Conservation (phyloP, 2,329 filamentous ascomycete genomes). For the Xylariaceae sp. region DNA sequence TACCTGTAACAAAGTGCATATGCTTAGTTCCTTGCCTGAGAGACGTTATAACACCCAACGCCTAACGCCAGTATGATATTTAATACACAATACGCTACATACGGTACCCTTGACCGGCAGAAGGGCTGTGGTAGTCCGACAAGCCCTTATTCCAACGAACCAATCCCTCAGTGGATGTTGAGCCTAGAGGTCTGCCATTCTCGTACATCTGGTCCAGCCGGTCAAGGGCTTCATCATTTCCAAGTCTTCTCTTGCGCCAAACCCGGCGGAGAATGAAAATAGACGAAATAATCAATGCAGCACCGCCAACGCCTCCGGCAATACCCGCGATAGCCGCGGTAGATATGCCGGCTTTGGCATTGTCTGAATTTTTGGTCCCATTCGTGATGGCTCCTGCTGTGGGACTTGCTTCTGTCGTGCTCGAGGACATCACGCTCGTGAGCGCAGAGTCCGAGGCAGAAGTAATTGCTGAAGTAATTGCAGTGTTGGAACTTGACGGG, state of each 20-base stretch:
- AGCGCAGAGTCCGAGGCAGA: neutral
- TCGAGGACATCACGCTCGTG: neutral
- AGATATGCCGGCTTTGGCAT: slow-evolving; percentile 17
- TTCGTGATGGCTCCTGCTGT: slow-evolving; percentile 1
- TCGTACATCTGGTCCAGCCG: slow-evolving; percentile 30
- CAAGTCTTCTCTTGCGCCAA: slow-evolving; percentile 29
- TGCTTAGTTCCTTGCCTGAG: no score
- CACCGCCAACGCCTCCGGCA: slow-evolving; percentile 27
- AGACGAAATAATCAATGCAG: slow-evolving; percentile 19
- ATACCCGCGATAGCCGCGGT: slow-evolving; percentile 27
- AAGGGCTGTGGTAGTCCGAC: slow-evolving; percentile 26
- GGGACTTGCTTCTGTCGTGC: slow-evolving; percentile 1
- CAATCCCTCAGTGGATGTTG: slow-evolving; percentile 22
- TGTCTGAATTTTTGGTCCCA: slow-evolving; percentile 9
- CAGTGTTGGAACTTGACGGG: slow-evolving; percentile 4
- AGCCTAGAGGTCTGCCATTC: slow-evolving; percentile 23
- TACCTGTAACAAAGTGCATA: no score
- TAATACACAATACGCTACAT: slow-evolving; percentile 15
- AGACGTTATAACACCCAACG: no score
- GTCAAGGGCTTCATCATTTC: slow-evolving; percentile 24
- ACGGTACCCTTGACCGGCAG: slow-evolving; percentile 23
- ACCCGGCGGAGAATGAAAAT: slow-evolving; percentile 27
- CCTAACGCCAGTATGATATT: no score
- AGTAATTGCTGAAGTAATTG: neutral
- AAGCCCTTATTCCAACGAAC: slow-evolving; percentile 30